A percentile compares a stretch with the other conserved stretches of the same genome.
phyloP scores from a whole-genome alignment of 2,329 filamentous ascomycete species.

The Leptographium procerum region DNA sequence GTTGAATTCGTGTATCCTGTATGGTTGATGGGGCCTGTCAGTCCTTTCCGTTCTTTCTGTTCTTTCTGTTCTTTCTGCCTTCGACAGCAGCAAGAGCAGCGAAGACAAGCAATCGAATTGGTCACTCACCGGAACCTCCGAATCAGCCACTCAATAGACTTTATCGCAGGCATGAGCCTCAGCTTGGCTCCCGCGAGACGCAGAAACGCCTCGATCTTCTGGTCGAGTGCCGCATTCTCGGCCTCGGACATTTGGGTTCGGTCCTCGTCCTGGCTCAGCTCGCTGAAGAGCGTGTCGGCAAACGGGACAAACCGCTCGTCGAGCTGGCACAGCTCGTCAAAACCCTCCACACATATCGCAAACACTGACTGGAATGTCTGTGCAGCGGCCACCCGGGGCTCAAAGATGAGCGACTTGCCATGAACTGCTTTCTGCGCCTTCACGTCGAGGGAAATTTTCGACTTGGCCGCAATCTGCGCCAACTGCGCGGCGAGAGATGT shows the following conservation, averaged over 20 bases:
- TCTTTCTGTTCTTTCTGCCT: background rate
- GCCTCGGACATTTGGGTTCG: slow-evolving; percentile 68
- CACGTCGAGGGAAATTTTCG: slow-evolving; percentile 80
- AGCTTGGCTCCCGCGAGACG: slow-evolving; percentile 66
- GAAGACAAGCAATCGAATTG: too few species aligned
- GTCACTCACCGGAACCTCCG: slow-evolving; percentile 65
- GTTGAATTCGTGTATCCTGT: slow-evolving; percentile 83
- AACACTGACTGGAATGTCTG: slow-evolving; percentile 89
- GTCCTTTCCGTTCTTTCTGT: background rate
- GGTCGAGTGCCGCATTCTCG: slow-evolving; percentile 75
- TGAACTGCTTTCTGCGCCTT: slow-evolving; percentile 88
- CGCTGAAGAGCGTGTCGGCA: slow-evolving; percentile 73
- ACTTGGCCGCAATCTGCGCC: slow-evolving; percentile 80
- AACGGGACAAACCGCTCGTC: slow-evolving; percentile 71
- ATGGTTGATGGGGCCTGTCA: background rate
- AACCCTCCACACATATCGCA: slow-evolving; percentile 77
- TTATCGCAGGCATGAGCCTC: slow-evolving; percentile 76
- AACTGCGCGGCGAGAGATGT: slow-evolving; percentile 84
- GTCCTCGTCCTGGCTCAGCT: slow-evolving; percentile 84
- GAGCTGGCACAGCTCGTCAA: slow-evolving; percentile 79
- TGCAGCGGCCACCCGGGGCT: slow-evolving; percentile 67
- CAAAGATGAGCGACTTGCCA: slow-evolving; percentile 90
- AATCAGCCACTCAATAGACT: slow-evolving; percentile 90
- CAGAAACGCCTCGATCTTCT: slow-evolving; percentile 69
- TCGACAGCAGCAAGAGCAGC: background rate